Base-by-base conservation (phyloP, 148 eudicot genomes). In the Rheum nobile region DNA sequence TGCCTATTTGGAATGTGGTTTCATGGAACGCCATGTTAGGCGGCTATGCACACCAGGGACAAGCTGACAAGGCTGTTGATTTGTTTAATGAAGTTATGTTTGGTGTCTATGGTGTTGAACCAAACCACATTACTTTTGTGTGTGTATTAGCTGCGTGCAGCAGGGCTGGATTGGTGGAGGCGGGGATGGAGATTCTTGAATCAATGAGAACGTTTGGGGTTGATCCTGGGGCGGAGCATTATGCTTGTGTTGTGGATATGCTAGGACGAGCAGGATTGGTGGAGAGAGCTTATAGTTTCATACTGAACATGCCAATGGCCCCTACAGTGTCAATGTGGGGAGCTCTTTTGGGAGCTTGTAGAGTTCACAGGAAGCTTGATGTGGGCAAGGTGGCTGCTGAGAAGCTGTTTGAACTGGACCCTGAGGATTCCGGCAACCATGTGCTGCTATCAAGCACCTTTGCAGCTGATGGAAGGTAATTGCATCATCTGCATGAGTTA, bases 1-100 rank as follows among this genome's bases (percentile, higher is more conserved):
- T 83, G 76, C 81, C 82, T 0, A 70, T 69, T 47, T 79, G 80
- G 74, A 86, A 88, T 72, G 77, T 83, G 38, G 77, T 88, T 17
- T 78, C 85, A 21, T 88, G 87, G 85, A 88, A 86, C 39, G 85
- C 92, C 3, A 77, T 88, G 73, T 77, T 88, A 4, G 82, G 88
- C 43, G 90, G 85, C 50, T 85, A 88, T 65, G 84, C 90, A 59
- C 87, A 84, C 73, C 83, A 76, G 71, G 92, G 92, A 19, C 85
- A 71, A 71, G 88, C 87, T 6, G 84, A 80, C 48, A 75, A 44
- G 80, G 92, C 92, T 55, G 63, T 88, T 26, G 77, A 70, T 8
- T 75, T 86, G 74, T 86, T 85, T 63, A 68, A 73, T 59, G 81
- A 80, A 74, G 86, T 86, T 80, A 61, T 75, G 8, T 34, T 73